Evolutionary conservation across 1,284 basidiomycete genomes (phyloP).

Genomic region (Earliella scabrosa): DNA sequence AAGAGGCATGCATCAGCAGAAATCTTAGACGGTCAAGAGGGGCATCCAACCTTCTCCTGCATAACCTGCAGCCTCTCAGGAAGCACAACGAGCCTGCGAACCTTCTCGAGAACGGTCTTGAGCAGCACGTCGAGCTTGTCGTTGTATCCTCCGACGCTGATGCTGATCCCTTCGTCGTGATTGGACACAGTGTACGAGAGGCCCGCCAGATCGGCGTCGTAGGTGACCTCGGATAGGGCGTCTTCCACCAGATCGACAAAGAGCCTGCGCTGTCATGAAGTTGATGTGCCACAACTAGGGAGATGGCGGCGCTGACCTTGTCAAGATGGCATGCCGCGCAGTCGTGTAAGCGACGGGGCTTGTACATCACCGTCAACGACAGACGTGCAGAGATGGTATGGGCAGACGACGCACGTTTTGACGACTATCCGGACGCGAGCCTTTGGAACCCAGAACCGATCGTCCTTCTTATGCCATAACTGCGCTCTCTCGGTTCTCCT

Average conservation of each 20-base stretch:
- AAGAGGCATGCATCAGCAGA: background rate
- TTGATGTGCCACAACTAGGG: constrained; percentile 1
- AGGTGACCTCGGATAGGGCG: constrained; percentile 43
- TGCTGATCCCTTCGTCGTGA: constrained; percentile 47
- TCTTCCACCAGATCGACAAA: constrained; percentile 37
- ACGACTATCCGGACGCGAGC: constrained; percentile 30
- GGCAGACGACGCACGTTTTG: constrained; percentile 21
- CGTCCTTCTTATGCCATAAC: constrained; percentile 38
- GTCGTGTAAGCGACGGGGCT: constrained; percentile 33
- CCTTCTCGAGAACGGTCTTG: constrained; percentile 35
- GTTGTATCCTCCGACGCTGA: constrained; percentile 63
- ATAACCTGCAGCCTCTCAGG: constrained; percentile 31
- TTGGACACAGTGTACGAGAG: constrained; percentile 55
- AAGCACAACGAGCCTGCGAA: constrained; percentile 24
- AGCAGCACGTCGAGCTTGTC: constrained; percentile 66
- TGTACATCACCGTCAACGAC: too few species aligned
- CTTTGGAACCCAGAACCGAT: constrained; percentile 38
- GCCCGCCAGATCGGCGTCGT: constrained; percentile 72
- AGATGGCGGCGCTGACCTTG: constrained; percentile 25
- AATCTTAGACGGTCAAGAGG: background rate
- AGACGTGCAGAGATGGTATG: background rate
- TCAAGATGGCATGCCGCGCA: constrained; percentile 31
- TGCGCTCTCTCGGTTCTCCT: constrained; percentile 19
- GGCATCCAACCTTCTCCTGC: constrained; percentile 31
- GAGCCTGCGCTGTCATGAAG: constrained; percentile 32